Evolutionary conservation across 2,329 filamentous ascomycete genomes (phyloP).

Genomic region (Claviceps humidiphila): DNA sequence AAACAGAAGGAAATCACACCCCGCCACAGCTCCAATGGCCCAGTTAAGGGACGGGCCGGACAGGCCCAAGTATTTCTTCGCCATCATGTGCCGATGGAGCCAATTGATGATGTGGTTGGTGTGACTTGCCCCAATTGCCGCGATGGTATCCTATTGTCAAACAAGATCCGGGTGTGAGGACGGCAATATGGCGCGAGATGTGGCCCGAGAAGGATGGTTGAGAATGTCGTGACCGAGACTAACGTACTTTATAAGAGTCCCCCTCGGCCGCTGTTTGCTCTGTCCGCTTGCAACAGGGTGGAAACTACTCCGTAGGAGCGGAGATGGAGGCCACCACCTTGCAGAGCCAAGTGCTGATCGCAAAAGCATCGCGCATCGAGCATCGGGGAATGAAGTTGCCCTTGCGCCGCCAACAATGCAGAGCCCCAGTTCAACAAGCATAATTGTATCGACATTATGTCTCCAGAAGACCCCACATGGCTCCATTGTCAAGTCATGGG

Average conservation of each 20-base stretch:
- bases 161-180: too few relatives aligned
- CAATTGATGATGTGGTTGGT: neutral
- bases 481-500: neutral
- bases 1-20: slow-evolving; percentile 56
- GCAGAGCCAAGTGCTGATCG: neutral
- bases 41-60: slow-evolving; percentile 52
- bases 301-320: neutral
- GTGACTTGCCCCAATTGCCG: neutral
- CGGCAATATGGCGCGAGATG: too few relatives aligned
- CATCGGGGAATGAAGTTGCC: neutral
- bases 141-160: neutral
- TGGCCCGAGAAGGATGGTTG: too few relatives aligned
- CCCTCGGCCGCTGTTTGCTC: too few relatives aligned
- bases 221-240: too few relatives aligned
- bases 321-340: neutral
- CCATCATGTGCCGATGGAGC: slow-evolving; percentile 10
- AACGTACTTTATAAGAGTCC: too few relatives aligned
- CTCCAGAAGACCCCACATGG: neutral
- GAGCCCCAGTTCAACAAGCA: neutral
- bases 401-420: neutral
- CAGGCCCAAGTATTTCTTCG: slow-evolving; percentile 47
- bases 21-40: slow-evolving; percentile 58
- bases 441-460: neutral
- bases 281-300: neutral
- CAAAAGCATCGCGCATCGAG: neutral